A percentile compares a stretch with the other conserved stretches of the same genome.
phyloP scores from a whole-genome alignment of 2,329 filamentous ascomycete genomes.

The Neoarthrinium moseri region DNA sequence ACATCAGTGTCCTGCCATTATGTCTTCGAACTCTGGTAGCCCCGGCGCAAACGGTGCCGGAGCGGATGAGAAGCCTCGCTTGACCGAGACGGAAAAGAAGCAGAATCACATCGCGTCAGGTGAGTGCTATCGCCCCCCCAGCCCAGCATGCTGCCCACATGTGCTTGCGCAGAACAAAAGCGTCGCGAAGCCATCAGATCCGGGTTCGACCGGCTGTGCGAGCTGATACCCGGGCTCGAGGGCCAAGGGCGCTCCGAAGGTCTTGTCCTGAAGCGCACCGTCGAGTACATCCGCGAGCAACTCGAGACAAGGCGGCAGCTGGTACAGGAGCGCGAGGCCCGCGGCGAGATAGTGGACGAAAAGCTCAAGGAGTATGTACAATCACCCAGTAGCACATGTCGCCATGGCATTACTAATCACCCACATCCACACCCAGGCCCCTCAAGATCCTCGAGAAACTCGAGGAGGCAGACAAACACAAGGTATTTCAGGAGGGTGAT shows the following conservation, averaged over 20 bases:
- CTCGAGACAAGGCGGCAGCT: constrained; percentile 58
- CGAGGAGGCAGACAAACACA: constrained; percentile 13
- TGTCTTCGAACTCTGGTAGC: no score
- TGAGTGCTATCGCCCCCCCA: constrained; percentile 22
- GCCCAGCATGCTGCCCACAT: background rate
- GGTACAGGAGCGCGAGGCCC: constrained; percentile 54
- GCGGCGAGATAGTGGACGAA: constrained; percentile 51
- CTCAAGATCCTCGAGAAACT: constrained; percentile 25
- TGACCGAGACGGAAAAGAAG: constrained; percentile 55
- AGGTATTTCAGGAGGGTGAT: background rate
- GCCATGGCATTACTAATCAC: background rate
- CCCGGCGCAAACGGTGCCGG: constrained; percentile 15
- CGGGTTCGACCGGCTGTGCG: constrained; percentile 78
- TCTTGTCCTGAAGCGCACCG: constrained; percentile 71
- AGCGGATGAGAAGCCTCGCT: constrained; percentile 45
- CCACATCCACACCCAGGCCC: constrained; percentile 15
- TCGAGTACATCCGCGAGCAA: constrained; percentile 63
- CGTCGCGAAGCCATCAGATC: constrained; percentile 74
- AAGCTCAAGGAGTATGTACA: constrained; percentile 40
- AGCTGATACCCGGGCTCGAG: constrained; percentile 76
- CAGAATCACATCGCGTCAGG: constrained; percentile 55
- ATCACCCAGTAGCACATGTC: no score
- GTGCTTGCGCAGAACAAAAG: constrained; percentile 44
- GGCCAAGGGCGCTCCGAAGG: constrained; percentile 85
- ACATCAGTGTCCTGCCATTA: no score